These are phyloP conservation scores for Choiromyces venosus DNA, from an alignment of 495 filamentous ascomycete genomes.

Conservation along the genomic window DNA sequence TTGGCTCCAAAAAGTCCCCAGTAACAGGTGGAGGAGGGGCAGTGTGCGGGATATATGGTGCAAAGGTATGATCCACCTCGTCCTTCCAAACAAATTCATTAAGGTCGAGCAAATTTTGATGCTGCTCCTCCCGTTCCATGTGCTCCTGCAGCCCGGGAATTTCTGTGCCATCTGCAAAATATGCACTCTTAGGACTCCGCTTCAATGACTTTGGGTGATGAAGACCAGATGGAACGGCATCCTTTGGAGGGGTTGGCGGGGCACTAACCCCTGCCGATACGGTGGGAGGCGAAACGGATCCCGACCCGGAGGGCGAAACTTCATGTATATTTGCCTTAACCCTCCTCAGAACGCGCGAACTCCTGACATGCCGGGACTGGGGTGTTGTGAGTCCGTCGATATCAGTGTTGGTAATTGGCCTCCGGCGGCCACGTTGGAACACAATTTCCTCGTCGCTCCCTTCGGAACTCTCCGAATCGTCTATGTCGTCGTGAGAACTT, in stretches of 20 bases:
- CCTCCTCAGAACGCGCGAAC: conserved; percentile 27
- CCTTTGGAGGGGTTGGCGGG: conserved; percentile 26
- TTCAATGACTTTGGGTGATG: conserved; percentile 31
- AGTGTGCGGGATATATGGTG: neutral
- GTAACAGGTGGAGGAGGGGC: neutral
- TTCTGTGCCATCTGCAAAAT: conserved; percentile 28
- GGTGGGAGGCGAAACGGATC: conserved; percentile 12
- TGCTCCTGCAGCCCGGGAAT: conserved; percentile 4
- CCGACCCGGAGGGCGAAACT: conserved; percentile 18
- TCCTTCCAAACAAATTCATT: neutral
- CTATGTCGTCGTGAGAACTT: conserved; percentile 27
- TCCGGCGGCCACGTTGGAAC: conserved; percentile 1
- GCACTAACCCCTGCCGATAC: conserved; percentile 13
- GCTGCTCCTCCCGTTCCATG: conserved; percentile 3
- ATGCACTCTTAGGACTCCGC: conserved; percentile 32
- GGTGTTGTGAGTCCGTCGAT: neutral
- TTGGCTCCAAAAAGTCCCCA: neutral
- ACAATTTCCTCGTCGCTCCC: neutral
- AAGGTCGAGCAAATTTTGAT: neutral
- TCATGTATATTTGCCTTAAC: conserved; percentile 32
- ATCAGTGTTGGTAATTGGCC: neutral
- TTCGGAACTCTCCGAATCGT: conserved; percentile 8
- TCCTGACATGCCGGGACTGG: conserved; percentile 13
- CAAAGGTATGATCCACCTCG: neutral
- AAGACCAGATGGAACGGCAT: conserved; percentile 19